Base-by-base conservation (phyloP, 768 basidiomycete genomes). In the Cyathus striatus region DNA sequence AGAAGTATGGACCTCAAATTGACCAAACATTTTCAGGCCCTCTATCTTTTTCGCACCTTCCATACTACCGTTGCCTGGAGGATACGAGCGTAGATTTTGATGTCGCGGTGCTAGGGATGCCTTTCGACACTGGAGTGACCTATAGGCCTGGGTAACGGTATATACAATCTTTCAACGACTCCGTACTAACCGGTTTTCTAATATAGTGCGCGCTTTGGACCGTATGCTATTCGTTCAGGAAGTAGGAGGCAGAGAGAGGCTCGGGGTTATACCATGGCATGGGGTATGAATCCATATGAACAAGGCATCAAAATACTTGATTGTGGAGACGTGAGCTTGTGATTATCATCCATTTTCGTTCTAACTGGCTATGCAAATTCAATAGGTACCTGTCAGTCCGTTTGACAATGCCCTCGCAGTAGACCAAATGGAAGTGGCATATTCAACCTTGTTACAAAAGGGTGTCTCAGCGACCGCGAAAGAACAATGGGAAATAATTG, bases 371-470 rank as follows among this genome's bases (percentile, higher is more conserved):
- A n/a, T 16, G 13, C 37, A 39, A 12, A 40, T 12, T n/a, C 24
- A 23, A 35, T 40, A 89, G 85, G 76, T 90, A 10, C 91, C 92
- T 4, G 62, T 86, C 30, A 80, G 62, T 38, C 85, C 88, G 0
- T 91, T 86, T 56, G 90, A 95, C 60, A 88, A 90, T 58, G 76
- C 78, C 0, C 70, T 90, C 10, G 91, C 90, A 2, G 61, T 94
- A 21, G 86, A 90, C 50, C 90, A 93, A 59, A 87, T 95, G 65
- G 81, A 91, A 57, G 80, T 86, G 6, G 91, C 89, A 1, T 94
- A 93, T 57, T 72, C 78, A 4, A 85, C 86, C 0, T 66, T 94
- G 16, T 66, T 94, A 5, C n/a, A n/a, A n/a, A n/a, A n/a, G n/a
- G n/a, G n/a, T n/a, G n/a, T n/a, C n/a, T n/a, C n/a, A n/a, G n/a